These are phyloP conservation scores for Sporothrix variecibatus DNA, from an alignment of 2,329 filamentous ascomycete species.

Conservation along the genomic window DNA sequence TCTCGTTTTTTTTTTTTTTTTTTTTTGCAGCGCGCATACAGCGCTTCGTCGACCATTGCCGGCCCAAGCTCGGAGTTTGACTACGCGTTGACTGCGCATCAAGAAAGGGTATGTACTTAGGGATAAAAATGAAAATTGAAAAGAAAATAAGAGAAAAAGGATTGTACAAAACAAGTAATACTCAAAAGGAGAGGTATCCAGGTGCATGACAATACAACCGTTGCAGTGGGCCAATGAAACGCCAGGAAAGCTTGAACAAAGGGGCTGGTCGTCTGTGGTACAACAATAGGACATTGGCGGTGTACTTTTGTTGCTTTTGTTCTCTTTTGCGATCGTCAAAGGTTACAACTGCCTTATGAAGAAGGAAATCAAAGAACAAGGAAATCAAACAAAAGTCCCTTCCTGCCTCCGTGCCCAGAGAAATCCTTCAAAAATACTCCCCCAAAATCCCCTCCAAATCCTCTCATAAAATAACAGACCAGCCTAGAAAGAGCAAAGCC, in stretches of 20 bases:
- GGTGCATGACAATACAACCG: neutral
- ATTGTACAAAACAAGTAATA: no score
- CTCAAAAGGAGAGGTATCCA: no score
- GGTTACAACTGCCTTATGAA: neutral
- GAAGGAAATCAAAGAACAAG: slow-evolving; percentile 1
- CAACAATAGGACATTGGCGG: neutral
- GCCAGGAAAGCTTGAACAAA: neutral
- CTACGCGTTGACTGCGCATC: no score
- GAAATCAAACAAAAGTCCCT: neutral
- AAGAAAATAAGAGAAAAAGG: neutral
- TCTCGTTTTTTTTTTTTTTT: neutral
- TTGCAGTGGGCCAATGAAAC: slow-evolving; percentile 6
- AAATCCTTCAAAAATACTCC: no score
- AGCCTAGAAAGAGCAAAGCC: neutral
- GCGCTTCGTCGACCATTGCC: neutral
- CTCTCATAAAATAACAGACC: neutral
- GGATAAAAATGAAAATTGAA: neutral
- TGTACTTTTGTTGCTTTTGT: neutral
- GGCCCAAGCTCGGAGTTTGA: neutral
- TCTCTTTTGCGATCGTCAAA: neutral
- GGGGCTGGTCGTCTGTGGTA: neutral
- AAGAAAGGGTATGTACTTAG: neutral
- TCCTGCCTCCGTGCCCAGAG: no score
- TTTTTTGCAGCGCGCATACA: neutral
- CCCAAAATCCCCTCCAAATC: neutral